Conservation (phyloP, 164 flowering plant species). For the Annona cherimola region DNA sequence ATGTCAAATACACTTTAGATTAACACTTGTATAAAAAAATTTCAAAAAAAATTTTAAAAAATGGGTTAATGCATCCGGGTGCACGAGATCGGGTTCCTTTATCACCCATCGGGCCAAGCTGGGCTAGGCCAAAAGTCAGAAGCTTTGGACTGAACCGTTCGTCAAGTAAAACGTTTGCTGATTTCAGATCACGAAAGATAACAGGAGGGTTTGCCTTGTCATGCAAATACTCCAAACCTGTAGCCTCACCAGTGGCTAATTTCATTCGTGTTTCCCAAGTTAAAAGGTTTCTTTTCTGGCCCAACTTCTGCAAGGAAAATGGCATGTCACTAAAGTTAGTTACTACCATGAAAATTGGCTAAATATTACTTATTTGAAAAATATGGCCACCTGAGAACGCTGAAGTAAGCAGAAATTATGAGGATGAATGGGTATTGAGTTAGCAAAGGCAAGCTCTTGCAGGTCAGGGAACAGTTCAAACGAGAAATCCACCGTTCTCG, state of each 20-base stretch:
- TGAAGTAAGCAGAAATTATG: no score
- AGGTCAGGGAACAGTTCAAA: no score
- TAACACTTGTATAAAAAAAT: no score
- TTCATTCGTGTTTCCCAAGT: slow-evolving; percentile 62
- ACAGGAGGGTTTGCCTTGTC: slow-evolving; percentile 70
- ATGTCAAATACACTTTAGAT: no score
- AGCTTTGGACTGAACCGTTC: slow-evolving; percentile 48
- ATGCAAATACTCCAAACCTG: slow-evolving; percentile 66
- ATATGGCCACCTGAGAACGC: neutral
- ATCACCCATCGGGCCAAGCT: slow-evolving; percentile 60
- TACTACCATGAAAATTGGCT: neutral
- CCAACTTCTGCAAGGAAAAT: slow-evolving; percentile 29
- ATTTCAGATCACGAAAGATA: slow-evolving; percentile 57
- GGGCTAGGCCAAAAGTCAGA: slow-evolving; percentile 68
- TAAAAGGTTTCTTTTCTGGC: slow-evolving; percentile 35
- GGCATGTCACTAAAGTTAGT: neutral
- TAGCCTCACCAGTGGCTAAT: slow-evolving; percentile 56
- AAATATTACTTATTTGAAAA: neutral
- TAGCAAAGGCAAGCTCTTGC: no score
- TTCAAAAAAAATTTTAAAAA: no score
- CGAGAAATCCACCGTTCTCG: neutral
- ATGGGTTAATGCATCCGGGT: no score
- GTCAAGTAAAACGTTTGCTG: slow-evolving; percentile 63
- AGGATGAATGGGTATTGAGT: no score
- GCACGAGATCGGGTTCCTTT: no score